Evolutionary conservation across 2,329 filamentous ascomycete genomes (phyloP).

Genomic region (Catunica adiposa): DNA sequence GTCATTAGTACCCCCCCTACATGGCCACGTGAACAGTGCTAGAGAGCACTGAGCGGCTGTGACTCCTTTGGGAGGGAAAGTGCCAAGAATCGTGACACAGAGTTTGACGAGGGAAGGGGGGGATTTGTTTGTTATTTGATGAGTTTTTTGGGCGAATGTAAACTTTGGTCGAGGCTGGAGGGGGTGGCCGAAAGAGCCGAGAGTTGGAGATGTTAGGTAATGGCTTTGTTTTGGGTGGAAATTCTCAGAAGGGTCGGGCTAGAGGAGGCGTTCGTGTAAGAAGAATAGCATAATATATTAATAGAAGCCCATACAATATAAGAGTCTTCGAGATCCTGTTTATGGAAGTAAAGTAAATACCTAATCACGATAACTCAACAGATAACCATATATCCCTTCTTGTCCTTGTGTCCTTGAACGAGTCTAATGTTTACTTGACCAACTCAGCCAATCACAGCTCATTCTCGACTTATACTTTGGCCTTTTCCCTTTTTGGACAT

Average conservation of each 20-base stretch:
- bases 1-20: neutral
- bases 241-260: neutral
- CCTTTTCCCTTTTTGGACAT: too few relatives aligned
- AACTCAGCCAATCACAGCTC: too few relatives aligned
- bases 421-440: too few relatives aligned
- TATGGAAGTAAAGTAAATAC: neutral
- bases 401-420: too few relatives aligned
- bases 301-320: neutral
- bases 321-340: neutral
- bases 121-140: too few relatives aligned
- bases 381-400: neutral
- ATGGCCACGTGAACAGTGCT: neutral
- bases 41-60: neutral
- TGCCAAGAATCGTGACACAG: neutral
- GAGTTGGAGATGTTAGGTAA: constrained; percentile 1
- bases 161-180: too few relatives aligned
- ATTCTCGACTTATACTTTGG: too few relatives aligned
- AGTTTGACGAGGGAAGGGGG: neutral
- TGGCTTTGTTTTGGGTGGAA: neutral
- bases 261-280: neutral
- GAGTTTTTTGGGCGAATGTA: too few relatives aligned
- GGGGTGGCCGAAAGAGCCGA: neutral
- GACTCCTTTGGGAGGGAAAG: neutral
- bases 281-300: neutral
- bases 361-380: neutral